A percentile compares a stretch with the other conserved stretches of the same genome.
These are phyloP conservation scores for Modicella reniformis DNA, from an alignment of 371 early-diverging fungal species.

Conservation along the genomic window DNA sequence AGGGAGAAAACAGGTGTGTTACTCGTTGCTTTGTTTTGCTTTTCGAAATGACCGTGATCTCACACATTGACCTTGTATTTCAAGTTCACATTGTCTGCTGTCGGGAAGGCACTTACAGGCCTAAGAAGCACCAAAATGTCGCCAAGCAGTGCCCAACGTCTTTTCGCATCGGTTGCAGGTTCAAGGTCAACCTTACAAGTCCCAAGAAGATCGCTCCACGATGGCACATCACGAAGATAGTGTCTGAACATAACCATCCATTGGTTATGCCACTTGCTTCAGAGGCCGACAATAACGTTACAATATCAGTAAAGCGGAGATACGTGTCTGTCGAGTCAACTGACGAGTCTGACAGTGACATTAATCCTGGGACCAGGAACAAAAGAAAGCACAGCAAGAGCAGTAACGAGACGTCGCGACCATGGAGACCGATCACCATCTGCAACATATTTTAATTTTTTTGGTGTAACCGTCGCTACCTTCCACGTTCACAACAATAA, in stretches of 20 bases:
- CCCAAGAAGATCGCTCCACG: not conserved
- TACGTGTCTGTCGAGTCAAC: too few relatives aligned
- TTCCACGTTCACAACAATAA: too few relatives aligned
- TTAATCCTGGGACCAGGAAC: too few relatives aligned
- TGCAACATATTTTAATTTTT: too few relatives aligned
- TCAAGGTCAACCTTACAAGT: not conserved
- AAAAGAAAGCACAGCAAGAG: too few relatives aligned
- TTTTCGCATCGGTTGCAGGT: not conserved
- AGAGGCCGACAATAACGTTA: too few relatives aligned
- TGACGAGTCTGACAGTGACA: too few relatives aligned
- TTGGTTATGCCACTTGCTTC: too few relatives aligned
- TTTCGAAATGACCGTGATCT: not conserved
- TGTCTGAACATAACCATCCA: not conserved
- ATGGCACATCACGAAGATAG: conserved; percentile 9
- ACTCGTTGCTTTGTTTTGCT: not conserved
- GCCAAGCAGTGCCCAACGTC: not conserved
- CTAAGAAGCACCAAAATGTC: not conserved
- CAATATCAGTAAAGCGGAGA: too few relatives aligned
- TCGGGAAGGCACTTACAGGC: not conserved
- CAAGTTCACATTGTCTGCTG: not conserved
- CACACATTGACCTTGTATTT: not conserved
- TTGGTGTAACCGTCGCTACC: too few relatives aligned
- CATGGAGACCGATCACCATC: too few relatives aligned
- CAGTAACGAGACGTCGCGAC: too few relatives aligned
- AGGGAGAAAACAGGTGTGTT: not conserved